These are phyloP conservation scores for Picea abies DNA, from an alignment of 83 land plant species.

Conservation along the genomic window DNA sequence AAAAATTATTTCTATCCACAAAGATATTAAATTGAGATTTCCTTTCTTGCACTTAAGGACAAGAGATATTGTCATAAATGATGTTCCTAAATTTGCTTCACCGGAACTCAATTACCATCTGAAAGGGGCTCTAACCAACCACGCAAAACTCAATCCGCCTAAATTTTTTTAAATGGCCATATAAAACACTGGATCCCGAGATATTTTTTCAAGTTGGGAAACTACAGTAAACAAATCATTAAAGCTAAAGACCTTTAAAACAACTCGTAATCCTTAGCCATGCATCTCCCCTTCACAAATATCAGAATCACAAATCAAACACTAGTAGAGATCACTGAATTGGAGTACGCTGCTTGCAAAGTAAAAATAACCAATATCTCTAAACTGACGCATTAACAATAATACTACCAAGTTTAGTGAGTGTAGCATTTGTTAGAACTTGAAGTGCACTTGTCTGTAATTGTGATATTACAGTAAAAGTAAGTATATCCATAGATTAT, in stretches of 20 bases:
- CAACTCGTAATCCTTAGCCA: background rate
- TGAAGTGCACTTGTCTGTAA: background rate
- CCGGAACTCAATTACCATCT: background rate
- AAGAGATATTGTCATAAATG: background rate
- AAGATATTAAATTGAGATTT: background rate
- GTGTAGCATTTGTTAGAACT: too few relatives aligned
- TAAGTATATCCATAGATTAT: background rate
- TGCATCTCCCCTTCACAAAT: background rate
- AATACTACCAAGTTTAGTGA: background rate
- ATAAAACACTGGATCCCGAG: background rate
- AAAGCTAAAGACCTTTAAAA: background rate
- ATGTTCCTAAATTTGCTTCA: background rate
- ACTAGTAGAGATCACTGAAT: background rate
- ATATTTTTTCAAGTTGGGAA: background rate
- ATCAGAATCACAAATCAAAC: background rate
- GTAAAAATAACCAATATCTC: background rate
- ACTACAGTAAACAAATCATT: background rate
- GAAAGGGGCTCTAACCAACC: background rate
- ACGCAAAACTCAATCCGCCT: background rate
- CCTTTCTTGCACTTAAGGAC: background rate
- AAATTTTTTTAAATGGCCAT: too few relatives aligned
- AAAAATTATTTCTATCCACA: background rate
- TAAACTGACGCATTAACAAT: background rate
- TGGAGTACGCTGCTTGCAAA: background rate
- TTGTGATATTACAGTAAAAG: too few relatives aligned